Evolutionary conservation across 106 monocot species (phyloP), one percentile per base, ranked within the genome.

Genomic region (Apostasia shenzhenica): DNA sequence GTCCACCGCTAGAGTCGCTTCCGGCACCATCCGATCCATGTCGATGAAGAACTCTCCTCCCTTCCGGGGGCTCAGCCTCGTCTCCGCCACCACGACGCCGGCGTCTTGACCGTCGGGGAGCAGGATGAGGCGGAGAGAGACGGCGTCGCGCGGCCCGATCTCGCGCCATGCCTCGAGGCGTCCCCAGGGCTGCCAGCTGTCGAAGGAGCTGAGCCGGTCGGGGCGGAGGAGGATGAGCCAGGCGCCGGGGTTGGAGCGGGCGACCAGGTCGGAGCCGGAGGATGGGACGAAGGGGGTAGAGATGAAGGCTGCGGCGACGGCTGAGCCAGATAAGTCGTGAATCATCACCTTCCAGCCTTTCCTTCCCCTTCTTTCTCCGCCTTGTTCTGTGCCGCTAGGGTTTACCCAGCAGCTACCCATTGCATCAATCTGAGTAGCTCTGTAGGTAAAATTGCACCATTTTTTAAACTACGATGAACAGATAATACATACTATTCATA

Each of bases 261-360:
- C 70, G 6, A 95, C 95, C n/a, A 64, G 69, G 62, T 91, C 88
- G 5, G 59, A 73, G 54, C 88, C 90, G 5, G 72, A 70, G 1
- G 94, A 76, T 3, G 94, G 83, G 1, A 94, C 94, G 71, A 94
- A 94, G 8, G 94, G 91, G 3, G 94, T 94, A 11, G 85, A 70
- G 83, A 94, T 94, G 81, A 82, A 88, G 6, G 91, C 91, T 13
- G 80, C 83, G 6, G 94, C 94, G 1, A 85, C 85, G 11, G 88
- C 88, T 54, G 88, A 87, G 72, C 94, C 94, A 12, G 79, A 81
- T 5, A 94, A 88, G 59, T 94, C 94, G 48, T 94, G 90, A 43
- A 94, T 83, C 81, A 85, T 54, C 53, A 88, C 79, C 68, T 83
- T 88, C 94, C 94, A 94, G 9, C 91, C 91, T 51, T 94, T 94